Evolutionary conservation across 441 rosid species (phyloP).

Genomic region (Jatropha podagrica): DNA sequence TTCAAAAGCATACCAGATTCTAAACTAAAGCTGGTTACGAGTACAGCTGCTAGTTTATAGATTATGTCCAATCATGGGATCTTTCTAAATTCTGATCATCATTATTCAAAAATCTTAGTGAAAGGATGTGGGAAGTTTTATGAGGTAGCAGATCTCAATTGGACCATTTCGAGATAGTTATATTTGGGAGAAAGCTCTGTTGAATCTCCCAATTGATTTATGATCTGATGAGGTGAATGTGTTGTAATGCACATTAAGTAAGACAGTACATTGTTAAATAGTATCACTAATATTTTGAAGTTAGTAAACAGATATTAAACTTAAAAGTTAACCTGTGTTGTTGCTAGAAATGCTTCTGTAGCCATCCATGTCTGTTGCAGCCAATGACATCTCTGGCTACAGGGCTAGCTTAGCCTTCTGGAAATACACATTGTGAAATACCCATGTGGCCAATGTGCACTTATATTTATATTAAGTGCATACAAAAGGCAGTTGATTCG

Average conservation of each 20-base stretch:
- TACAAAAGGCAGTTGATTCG: not conserved
- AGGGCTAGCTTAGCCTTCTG: not conserved
- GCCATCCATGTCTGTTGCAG: not conserved
- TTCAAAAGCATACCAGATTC: not conserved
- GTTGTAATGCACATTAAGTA: not conserved
- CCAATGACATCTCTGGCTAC: not conserved
- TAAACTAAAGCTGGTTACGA: not conserved
- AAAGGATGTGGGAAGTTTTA: not conserved
- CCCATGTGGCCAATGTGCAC: no score
- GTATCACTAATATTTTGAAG: not conserved
- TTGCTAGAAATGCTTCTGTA: not conserved
- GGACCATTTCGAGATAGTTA: not conserved
- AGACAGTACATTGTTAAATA: not conserved
- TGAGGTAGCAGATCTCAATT: not conserved
- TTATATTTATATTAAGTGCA: not conserved
- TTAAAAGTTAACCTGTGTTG: not conserved
- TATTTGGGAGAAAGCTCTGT: not conserved
- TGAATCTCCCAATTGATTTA: not conserved
- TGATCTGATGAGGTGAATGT: not conserved
- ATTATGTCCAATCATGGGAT: not conserved
- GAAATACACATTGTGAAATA: not conserved
- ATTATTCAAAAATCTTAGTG: not conserved
- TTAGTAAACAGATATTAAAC: not conserved
- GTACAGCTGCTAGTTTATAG: not conserved
- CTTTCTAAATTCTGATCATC: not conserved